These are phyloP conservation scores for Yarrowia porcina DNA, from an alignment of 805 yeast genomes.

Conservation along the genomic window DNA sequence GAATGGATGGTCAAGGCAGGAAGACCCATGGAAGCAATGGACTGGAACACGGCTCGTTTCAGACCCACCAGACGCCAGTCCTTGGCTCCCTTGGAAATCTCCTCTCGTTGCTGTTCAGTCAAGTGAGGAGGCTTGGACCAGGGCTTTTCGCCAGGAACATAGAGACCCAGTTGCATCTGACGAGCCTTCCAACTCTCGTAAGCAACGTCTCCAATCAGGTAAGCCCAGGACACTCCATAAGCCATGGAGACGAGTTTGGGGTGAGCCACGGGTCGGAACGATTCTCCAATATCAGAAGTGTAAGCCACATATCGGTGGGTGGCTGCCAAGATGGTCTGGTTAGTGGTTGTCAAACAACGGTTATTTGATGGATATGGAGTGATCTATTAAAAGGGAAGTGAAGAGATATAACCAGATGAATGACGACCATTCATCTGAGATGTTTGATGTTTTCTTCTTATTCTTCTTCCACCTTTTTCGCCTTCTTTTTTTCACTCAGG, in stretches of 20 bases:
- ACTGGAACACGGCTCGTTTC: constrained; percentile 76
- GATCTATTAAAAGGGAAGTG: too few relatives aligned
- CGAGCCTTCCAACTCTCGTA: constrained; percentile 62
- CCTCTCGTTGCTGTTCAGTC: constrained; percentile 36
- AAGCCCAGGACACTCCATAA: constrained; percentile 73
- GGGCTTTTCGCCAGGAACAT: constrained; percentile 59
- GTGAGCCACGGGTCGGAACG: constrained; percentile 77
- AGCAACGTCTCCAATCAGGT: constrained; percentile 70
- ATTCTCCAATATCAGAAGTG: constrained; percentile 83
- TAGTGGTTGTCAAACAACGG: too few relatives aligned
- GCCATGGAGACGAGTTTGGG: constrained; percentile 62
- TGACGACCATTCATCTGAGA: too few relatives aligned
- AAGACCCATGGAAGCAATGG: constrained; percentile 79
- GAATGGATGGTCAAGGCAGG: constrained; percentile 85
- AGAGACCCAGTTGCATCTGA: constrained; percentile 61
- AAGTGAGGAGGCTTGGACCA: constrained; percentile 55
- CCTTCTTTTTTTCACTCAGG: too few relatives aligned
- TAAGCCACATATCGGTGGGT: constrained; percentile 82
- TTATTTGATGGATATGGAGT: too few relatives aligned
- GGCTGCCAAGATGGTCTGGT: constrained; percentile 50
- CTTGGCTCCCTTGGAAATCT: constrained; percentile 44
- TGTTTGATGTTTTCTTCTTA: too few relatives aligned
- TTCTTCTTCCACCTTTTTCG: too few relatives aligned
- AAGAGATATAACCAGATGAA: too few relatives aligned
- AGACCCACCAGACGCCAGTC: constrained; percentile 66